A percentile compares a stretch with the other conserved stretches of the same genome.
Evolutionary conservation across 306 rosid genomes (phyloP).

Genomic region (Cyclanthera cordifolia): DNA sequence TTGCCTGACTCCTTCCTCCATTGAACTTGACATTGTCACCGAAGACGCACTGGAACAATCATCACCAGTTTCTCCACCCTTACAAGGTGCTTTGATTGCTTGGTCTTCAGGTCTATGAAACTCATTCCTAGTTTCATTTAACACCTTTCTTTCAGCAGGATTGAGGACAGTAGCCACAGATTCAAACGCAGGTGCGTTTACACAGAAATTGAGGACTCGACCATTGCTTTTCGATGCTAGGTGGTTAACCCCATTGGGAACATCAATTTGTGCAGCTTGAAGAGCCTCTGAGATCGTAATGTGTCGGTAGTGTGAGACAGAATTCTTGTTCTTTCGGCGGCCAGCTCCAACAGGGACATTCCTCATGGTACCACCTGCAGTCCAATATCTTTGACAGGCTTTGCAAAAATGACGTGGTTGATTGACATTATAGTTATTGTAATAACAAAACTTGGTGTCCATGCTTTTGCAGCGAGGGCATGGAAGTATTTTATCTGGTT

Average conservation of each 20-base stretch:
- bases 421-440: constrained; percentile 76
- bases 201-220: constrained; percentile 63
- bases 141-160: constrained; percentile 37
- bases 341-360: constrained; percentile 95
- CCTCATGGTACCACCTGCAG: constrained; percentile 90
- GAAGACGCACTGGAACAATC: constrained; percentile 49
- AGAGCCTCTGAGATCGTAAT: constrained; percentile 65
- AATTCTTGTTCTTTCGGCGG: constrained; percentile 77
- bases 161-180: constrained; percentile 43
- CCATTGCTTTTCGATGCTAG: constrained; percentile 33
- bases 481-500: constrained; percentile 75
- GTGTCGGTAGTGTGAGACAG: constrained; percentile 43
- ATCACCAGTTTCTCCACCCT: constrained; percentile 39
- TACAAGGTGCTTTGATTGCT: constrained; percentile 24
- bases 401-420: constrained; percentile 95
- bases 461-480: constrained; percentile 93
- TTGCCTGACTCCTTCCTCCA: constrained; percentile 32
- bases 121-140: constrained; percentile 36
- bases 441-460: constrained; percentile 92
- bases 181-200: constrained; percentile 45
- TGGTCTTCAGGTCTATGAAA: constrained; percentile 28
- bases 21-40: constrained; percentile 34
- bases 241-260: constrained; percentile 35
- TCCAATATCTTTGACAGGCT: constrained; percentile 95
- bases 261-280: constrained; percentile 52